Conservation (phyloP, 768 basidiomycete species). For the Boletellus ananas region DNA sequence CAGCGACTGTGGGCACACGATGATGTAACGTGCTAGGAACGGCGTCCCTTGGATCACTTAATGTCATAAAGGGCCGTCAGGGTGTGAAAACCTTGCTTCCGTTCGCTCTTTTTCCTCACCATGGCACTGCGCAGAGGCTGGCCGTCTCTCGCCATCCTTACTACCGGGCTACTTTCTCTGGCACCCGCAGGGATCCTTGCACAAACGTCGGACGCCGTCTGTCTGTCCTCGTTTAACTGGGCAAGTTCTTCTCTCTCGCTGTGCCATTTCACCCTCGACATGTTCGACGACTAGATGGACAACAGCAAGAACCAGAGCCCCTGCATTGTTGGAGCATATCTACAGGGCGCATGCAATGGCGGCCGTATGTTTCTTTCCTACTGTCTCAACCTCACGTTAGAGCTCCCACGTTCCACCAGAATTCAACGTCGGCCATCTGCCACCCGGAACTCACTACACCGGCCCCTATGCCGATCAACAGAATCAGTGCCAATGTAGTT, state of each 20-base stretch:
- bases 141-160: conserved; percentile 18
- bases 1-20: neutral
- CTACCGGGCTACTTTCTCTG: conserved; percentile 12
- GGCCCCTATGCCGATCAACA: conserved; percentile 30
- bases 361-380: conserved; percentile 34
- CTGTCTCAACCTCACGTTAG: conserved; percentile 4
- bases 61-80: neutral
- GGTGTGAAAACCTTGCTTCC: neutral
- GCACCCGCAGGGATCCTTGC: conserved; percentile 17
- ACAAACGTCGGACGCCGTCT: conserved; percentile 23
- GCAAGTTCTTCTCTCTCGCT: conserved; percentile 11
- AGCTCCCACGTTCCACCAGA: conserved; percentile 27
- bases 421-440: conserved; percentile 37
- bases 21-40: conserved; percentile 11
- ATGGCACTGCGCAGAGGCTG: conserved; percentile 11
- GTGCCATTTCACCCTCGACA: neutral
- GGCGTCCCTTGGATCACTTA: neutral
- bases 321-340: conserved; percentile 42
- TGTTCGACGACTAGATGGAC: conserved; percentile 19
- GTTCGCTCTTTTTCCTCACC: neutral
- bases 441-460: conserved; percentile 26
- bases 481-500: conserved; percentile 49
- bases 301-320: conserved; percentile 49
- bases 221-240: conserved; percentile 25
- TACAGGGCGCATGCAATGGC: conserved; percentile 40